Evolutionary conservation across 768 basidiomycete genomes (phyloP), one percentile per base, ranked within the genome.

Genomic region (Lactarius akahatsu): DNA sequence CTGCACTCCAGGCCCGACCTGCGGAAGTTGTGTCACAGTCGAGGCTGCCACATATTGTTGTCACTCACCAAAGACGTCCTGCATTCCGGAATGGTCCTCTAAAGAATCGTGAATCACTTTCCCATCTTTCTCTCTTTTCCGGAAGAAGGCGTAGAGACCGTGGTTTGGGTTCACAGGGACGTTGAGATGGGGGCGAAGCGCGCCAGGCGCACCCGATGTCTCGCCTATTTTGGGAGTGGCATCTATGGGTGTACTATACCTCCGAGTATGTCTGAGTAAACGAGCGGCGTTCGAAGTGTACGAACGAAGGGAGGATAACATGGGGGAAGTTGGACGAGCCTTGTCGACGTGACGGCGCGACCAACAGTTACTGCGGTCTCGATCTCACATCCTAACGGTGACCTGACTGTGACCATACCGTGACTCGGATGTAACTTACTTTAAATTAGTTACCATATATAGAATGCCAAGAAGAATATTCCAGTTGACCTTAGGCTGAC

Each of bases 1-100:
- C 81, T 8, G 94, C 89, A 61, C 79, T 83, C 96, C 96, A 98
- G 30, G 91, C 80, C 61, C 96, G 86, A 47, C 95, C 96, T 96
- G 73, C n/a, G 65, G 10, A 28, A 32, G 10, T 16, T 65, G 7
- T 16, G 34, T 54, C 43, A 55, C 45, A 41, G 1, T 70, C 47
- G 55, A 61, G 47, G 60, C 40, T 61, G 41, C 59, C 58, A 11
- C 62, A 28, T 59, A 72, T 74, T 74, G 56, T 59, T 36, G n/a
- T 75, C 79, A 71, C 79, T 64, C 60, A 82, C 81, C 81, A 54
- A 77, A 76, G 52, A 76, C 72, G 30, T 77, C 76, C 23, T 62
- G 32, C 16, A 75, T 63, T 11, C 74, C 69, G 52, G 79, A 72
- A 47, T 63, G 67, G 4, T 72, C 67, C 61, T 80, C 80, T 5